phyloP scores from a whole-genome alignment of 805 yeast species.

The Teunomyces tritomae region DNA sequence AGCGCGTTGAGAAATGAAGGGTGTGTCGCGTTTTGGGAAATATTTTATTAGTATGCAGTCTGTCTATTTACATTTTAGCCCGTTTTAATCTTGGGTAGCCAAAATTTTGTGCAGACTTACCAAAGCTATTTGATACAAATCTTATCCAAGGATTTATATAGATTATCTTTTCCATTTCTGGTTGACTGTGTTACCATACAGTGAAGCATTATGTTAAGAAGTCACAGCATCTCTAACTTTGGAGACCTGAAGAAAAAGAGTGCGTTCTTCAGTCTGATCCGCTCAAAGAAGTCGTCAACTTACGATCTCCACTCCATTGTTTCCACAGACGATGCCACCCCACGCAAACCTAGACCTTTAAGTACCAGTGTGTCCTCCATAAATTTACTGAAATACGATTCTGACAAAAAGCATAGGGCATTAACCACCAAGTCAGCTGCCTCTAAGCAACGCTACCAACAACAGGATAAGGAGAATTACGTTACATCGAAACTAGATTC shows the following conservation, averaged over 20 bases:
- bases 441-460: conserved; percentile 1
- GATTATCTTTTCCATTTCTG: neutral
- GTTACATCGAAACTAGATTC: neutral
- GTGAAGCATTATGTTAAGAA: conserved; percentile 20
- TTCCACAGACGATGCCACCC: neutral
- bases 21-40: neutral
- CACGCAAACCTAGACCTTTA: conserved; percentile 13
- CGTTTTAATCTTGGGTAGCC: neutral
- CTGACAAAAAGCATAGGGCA: neutral
- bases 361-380: conserved; percentile 13
- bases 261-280: conserved; percentile 15
- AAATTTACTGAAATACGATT: neutral
- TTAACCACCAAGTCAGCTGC: conserved; percentile 3
- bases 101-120: neutral
- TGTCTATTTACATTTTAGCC: neutral
- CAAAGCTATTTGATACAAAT: neutral
- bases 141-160: neutral
- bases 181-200: neutral
- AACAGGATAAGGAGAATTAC: conserved; percentile 14
- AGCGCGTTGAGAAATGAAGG: neutral
- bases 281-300: conserved; percentile 12
- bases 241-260: conserved; percentile 15
- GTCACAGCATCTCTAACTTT: conserved; percentile 24
- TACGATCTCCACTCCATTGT: conserved; percentile 4
- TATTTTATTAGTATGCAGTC: neutral